Base-by-base conservation (phyloP, 2,329 filamentous ascomycete species). In the Pestalotiopsis sp. region DNA sequence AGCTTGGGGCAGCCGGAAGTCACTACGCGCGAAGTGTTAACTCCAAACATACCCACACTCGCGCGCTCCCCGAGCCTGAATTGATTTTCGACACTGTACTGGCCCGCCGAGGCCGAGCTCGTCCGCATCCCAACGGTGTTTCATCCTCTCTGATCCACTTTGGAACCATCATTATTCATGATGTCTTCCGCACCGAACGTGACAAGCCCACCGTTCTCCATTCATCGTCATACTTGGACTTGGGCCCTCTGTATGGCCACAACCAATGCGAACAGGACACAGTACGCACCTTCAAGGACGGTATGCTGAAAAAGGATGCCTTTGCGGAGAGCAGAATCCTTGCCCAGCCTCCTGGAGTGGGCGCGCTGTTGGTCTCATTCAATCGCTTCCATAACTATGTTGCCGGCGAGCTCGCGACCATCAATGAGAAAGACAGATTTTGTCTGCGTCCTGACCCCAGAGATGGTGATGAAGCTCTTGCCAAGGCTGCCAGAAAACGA, bases 401-500 rank as follows among this genome's bases (percentile, higher is more conserved):
- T 3, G 73, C 69, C 4, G 69, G 69, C 7, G 67, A 75, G 38
- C 68, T 75, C 4, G 72, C 73, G 27, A 71, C 62, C 5, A 74
- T 74, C 69, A 74, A 72, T 61, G 72, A 74, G 62, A 49, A 49
- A 11, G 68, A 69, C 13, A 70, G 70, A n/a, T 74, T 74, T 66
- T 67, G 31, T 49, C 41, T 17, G 41, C 41, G 12, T 2, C 41
- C 41, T 1, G 5, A 17, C 4, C 41, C 13, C 41, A 13, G 5
- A 17, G 13, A 17, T 14, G 41, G 13, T 49, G 41, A 17, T 5
- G 17, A 25, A 7, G 17, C 83, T 84, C 31, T 79, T 80, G 0
- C 81, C 79, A 0, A 81, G 0, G 86, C 85, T 0, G 92, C 89
- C 89, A 87, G 86, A 72, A 92, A 92, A 79, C 89, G 91, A 68